Evolutionary conservation across 2,329 filamentous ascomycete genomes (phyloP).

Genomic region (Neonectria punicea): DNA sequence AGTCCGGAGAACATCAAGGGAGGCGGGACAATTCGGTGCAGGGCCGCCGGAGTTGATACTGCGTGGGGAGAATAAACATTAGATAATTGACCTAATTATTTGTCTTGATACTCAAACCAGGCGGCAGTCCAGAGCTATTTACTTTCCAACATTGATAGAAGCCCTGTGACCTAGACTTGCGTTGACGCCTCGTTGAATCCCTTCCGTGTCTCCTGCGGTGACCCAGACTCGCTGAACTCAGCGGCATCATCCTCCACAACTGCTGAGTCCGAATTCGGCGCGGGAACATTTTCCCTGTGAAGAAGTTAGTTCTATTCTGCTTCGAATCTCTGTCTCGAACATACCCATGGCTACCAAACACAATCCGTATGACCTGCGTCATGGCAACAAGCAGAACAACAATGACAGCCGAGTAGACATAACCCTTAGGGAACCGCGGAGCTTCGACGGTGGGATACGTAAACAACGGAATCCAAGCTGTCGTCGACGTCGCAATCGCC

Average conservation of each 20-base stretch:
- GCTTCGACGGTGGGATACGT: constrained; percentile 31
- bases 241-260: neutral
- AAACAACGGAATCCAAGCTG: constrained; percentile 31
- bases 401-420: constrained; percentile 29
- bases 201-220: neutral
- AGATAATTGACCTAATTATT: neutral
- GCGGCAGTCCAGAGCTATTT: neutral
- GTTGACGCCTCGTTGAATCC: neutral
- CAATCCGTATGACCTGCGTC: constrained; percentile 29
- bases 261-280: neutral
- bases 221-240: neutral
- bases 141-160: neutral
- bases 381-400: constrained; percentile 25
- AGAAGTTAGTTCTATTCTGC: neutral
- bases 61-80: neutral
- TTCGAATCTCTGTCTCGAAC: neutral
- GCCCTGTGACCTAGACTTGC: neutral
- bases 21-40: neutral
- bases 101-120: neutral
- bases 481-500: constrained; percentile 28
- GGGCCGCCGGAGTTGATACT: neutral
- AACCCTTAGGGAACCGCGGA: constrained; percentile 30
- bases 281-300: constrained; percentile 15
- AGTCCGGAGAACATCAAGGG: neutral
- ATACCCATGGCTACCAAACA: constrained; percentile 32